These are phyloP conservation scores for Diplogelasinospora grovesii DNA, from an alignment of 495 filamentous ascomycete genomes.

Conservation along the genomic window DNA sequence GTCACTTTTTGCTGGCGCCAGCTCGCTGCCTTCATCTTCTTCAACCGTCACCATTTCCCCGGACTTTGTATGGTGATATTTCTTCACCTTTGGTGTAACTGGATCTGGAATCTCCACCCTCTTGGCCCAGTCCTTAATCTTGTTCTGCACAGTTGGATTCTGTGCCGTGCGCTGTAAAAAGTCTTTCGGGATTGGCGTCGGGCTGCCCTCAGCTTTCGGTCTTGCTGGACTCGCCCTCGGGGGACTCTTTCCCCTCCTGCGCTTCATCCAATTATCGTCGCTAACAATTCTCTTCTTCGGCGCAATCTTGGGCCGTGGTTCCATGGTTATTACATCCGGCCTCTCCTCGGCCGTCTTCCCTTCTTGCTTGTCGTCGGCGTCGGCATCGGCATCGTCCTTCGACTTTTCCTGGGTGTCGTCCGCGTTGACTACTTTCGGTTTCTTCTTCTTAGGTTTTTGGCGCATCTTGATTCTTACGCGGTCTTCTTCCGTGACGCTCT, in stretches of 20 bases:
- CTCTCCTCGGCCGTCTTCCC: constrained; percentile 16
- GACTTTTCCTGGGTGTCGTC: constrained; percentile 15
- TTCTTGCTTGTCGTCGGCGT: constrained; percentile 23
- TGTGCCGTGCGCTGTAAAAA: constrained; percentile 40
- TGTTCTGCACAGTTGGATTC: constrained; percentile 44
- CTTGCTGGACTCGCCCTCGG: constrained; percentile 26
- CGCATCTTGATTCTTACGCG: constrained; percentile 41
- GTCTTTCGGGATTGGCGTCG: constrained; percentile 44
- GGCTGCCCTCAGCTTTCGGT: constrained; percentile 28
- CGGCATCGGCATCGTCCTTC: constrained; percentile 18
- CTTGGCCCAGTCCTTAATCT: constrained; percentile 47
- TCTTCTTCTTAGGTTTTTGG: constrained; percentile 29
- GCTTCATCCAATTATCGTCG: constrained; percentile 69
- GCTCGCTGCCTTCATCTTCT: constrained; percentile 17
- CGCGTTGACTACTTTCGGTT: constrained; percentile 18
- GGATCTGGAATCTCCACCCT: constrained; percentile 35
- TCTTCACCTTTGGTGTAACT: constrained; percentile 12
- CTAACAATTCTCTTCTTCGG: constrained; percentile 76
- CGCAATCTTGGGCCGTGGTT: constrained; percentile 19
- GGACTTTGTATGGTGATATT: constrained; percentile 20
- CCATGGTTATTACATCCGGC: not conserved
- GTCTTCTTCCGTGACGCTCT: constrained; percentile 45
- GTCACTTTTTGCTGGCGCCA: constrained; percentile 6
- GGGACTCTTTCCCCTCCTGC: constrained; percentile 42
- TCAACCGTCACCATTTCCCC: constrained; percentile 26